These are phyloP conservation scores for Arabidopsis arenosa DNA, from an alignment of 345 rosid species.

Conservation along the genomic window DNA sequence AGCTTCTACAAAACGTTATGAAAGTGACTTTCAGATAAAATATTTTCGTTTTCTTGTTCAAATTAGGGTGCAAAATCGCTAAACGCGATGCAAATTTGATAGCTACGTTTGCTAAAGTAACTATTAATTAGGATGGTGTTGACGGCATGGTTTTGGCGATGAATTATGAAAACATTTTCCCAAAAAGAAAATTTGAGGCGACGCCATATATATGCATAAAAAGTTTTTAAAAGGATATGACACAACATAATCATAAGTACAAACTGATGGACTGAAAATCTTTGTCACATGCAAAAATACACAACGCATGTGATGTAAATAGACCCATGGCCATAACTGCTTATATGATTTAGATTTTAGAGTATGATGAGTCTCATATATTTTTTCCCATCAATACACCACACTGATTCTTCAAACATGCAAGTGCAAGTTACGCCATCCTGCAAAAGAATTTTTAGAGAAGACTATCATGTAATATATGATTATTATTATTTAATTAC, in stretches of 20 bases:
- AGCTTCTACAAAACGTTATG: no score
- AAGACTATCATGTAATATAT: not conserved
- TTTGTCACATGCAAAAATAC: not conserved
- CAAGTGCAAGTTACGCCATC: not conserved
- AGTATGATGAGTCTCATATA: not conserved
- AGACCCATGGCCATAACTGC: not conserved
- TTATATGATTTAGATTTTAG: not conserved
- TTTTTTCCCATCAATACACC: not conserved
- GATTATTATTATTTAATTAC: not conserved
- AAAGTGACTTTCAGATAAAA: no score
- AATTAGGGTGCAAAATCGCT: no score
- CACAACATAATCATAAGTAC: not conserved
- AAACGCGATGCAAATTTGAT: no score
- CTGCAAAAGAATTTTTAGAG: not conserved
- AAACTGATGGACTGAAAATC: not conserved
- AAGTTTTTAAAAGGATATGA: not conserved
- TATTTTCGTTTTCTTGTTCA: no score
- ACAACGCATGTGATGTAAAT: no score
- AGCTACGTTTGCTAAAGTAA: no score
- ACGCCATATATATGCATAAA: not conserved
- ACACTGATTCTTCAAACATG: constrained; percentile 8
- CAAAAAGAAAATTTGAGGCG: no score
- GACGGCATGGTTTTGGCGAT: no score
- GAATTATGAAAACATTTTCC: no score
- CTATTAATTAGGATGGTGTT: no score